A percentile compares a stretch with the other conserved stretches of the same genome.
Conservation (phyloP, 345 rosid genomes). For the thale cress (Arabidopsis thaliana) region TAIR10.1 NC_003074.8:6975501-6976000, state of each 20-base stretch:
- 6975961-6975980: slow-evolving; percentile 85
- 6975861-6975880: slow-evolving; percentile 84
- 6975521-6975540: slow-evolving; percentile 47
- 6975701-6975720: slow-evolving; percentile 85
- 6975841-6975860: slow-evolving; percentile 42
- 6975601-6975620: slow-evolving; percentile 97
- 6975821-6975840: slow-evolving; percentile 27
- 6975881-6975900: slow-evolving; percentile 96
- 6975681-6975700: slow-evolving; percentile 84
- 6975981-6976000: slow-evolving; percentile 99
- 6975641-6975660: slow-evolving; percentile 53
- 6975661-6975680: slow-evolving; percentile 93
- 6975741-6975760: slow-evolving; percentile 23
- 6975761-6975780: neutral
- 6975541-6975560: slow-evolving; percentile 50
- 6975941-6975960: slow-evolving; percentile 99
- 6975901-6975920: slow-evolving; percentile 93
- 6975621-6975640: slow-evolving; percentile 73
- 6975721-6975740: slow-evolving; percentile 74
- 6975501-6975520: slow-evolving; percentile 43
- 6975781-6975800: slow-evolving; percentile 25
- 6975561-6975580: slow-evolving; percentile 54
- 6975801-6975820: slow-evolving; percentile 8
- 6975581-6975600: slow-evolving; percentile 83
- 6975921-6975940: slow-evolving; percentile 90